Evolutionary conservation across 768 basidiomycete genomes (phyloP).

Genomic region (Russula lepida): DNA sequence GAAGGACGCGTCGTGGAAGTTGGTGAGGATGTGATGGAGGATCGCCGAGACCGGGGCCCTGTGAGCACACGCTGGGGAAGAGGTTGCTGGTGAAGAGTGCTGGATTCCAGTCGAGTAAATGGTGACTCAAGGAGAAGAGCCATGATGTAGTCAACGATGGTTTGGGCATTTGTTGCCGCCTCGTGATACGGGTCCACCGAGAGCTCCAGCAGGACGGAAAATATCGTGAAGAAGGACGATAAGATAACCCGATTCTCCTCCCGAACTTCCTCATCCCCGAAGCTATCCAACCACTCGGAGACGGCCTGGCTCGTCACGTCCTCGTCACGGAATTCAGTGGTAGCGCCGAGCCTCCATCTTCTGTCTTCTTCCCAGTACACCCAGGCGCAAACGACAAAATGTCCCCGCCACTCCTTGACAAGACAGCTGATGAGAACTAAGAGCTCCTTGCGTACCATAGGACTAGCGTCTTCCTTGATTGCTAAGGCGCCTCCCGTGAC

Average conservation of each 20-base stretch:
- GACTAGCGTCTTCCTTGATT: conserved; percentile 89
- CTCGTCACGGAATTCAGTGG: conserved; percentile 41
- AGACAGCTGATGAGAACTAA: conserved; percentile 85
- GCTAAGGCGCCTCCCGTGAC: conserved; percentile 83
- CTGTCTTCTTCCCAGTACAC: conserved; percentile 90
- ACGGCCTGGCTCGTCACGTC: conserved; percentile 67
- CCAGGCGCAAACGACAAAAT: conserved; percentile 96
- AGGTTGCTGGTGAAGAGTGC: conserved; percentile 49
- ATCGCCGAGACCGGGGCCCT: conserved; percentile 35
- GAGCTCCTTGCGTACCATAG: conserved; percentile 93
- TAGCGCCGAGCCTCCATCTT: conserved; percentile 41
- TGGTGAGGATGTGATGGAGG: conserved; percentile 46
- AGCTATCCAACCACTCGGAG: conserved; percentile 67
- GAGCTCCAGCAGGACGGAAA: conserved; percentile 78
- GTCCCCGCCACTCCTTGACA: conserved; percentile 94
- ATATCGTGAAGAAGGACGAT: conserved; percentile 92
- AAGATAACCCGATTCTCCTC: conserved; percentile 77
- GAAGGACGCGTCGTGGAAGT: conserved; percentile 33
- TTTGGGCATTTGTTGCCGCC: conserved; percentile 84
- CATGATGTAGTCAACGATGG: conserved; percentile 86
- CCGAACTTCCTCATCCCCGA: conserved; percentile 54
- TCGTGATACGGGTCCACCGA: conserved; percentile 91
- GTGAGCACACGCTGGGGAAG: conserved; percentile 27
- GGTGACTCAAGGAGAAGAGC: conserved; percentile 86
- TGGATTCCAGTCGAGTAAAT: conserved; percentile 64